Evolutionary conservation across 164 flowering plant genomes (phyloP), one percentile per base, ranked within the genome.

Genomic region (Malania oleifera): DNA sequence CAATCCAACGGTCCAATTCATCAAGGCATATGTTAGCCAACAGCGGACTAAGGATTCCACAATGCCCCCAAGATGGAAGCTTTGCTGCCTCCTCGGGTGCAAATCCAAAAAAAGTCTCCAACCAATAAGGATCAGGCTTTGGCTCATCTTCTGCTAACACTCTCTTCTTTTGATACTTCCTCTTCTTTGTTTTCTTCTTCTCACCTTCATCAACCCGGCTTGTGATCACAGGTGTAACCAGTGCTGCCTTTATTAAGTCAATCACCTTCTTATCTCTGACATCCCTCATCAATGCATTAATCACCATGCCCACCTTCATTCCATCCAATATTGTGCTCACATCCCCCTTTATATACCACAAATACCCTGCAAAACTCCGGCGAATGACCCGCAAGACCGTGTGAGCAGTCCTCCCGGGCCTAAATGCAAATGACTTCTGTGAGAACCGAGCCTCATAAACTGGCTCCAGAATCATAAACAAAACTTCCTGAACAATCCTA

Each of bases 111-210:
- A 92, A 92, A 0, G 89, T 67, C 35, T 80, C 80, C 38, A 92
- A 67, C 98, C 98, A 92, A 68, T 85, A 92, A 3, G 96, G 98
- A 48, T 92, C 98, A 13, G 98, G 98, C 71, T 91, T 91, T 17
- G 96, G 98, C 75, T 91, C 98, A 62, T 89, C 98, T 25, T 92
- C 98, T 9, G 93, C 87, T 40, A 92, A 65, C 7, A 89, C 93
- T 64, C 75, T 80, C 79, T 91, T 91, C 84, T 91, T 91, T 73
- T 89, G 95, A 74, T 92, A 81, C 80, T 92, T 89, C 70, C 95
- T 78, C 68, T 80, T 86, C 52, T 10, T 74, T 73, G 77, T 91
- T 68, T 87, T 89, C 74, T 78, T 79, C 67, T 75, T 75, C 61
- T 75, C 76, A 28, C 60, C 84, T 9, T 73, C 85, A 44, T 74